A percentile compares a stretch with the other conserved stretches of the same genome.
phyloP scores from a whole-genome alignment of 2,329 filamentous ascomycete genomes.

The Aspergillus clavatus region DNA sequence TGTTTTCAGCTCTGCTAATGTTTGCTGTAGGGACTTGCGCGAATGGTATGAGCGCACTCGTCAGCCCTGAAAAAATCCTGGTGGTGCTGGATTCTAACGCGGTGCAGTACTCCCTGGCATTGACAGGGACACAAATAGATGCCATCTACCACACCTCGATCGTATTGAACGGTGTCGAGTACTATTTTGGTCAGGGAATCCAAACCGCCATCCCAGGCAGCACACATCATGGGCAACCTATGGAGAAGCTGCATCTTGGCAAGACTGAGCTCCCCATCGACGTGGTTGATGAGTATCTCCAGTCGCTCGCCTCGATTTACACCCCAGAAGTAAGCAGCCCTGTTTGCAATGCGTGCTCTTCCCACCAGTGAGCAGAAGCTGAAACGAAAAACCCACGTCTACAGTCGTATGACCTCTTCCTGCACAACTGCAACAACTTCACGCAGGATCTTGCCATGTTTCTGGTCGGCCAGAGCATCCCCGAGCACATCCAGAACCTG shows the following conservation, averaged over 20 bases:
- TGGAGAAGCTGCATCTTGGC: slow-evolving; percentile 71
- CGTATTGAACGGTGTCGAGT: slow-evolving; percentile 78
- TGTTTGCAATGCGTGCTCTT: slow-evolving; percentile 1
- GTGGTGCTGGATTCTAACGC: slow-evolving; percentile 12
- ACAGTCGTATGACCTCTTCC: slow-evolving; percentile 79
- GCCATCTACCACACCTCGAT: slow-evolving; percentile 95
- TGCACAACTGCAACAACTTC: slow-evolving; percentile 97
- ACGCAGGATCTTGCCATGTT: slow-evolving; percentile 90
- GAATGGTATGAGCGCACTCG: slow-evolving; percentile 38
- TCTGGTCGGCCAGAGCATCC: slow-evolving; percentile 80
- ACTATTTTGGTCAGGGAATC: slow-evolving; percentile 84
- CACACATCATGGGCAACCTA: slow-evolving; percentile 80
- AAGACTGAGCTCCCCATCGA: slow-evolving; percentile 73
- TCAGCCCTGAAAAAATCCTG: background rate
- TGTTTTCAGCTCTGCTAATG: slow-evolving; percentile 16
- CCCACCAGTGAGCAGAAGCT: background rate
- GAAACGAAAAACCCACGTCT: slow-evolving; percentile 11
- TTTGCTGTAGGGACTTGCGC: slow-evolving; percentile 48
- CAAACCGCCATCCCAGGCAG: slow-evolving; percentile 73
- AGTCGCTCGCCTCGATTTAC: slow-evolving; percentile 76
- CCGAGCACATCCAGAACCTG: slow-evolving; percentile 77
- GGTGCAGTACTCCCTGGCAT: slow-evolving; percentile 49
- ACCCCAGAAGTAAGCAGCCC: slow-evolving; percentile 73
- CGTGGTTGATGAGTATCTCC: slow-evolving; percentile 79
- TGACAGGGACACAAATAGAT: slow-evolving; percentile 70